Conservation (phyloP, 768 basidiomycete genomes). For the Tylopilus sp. region DNA sequence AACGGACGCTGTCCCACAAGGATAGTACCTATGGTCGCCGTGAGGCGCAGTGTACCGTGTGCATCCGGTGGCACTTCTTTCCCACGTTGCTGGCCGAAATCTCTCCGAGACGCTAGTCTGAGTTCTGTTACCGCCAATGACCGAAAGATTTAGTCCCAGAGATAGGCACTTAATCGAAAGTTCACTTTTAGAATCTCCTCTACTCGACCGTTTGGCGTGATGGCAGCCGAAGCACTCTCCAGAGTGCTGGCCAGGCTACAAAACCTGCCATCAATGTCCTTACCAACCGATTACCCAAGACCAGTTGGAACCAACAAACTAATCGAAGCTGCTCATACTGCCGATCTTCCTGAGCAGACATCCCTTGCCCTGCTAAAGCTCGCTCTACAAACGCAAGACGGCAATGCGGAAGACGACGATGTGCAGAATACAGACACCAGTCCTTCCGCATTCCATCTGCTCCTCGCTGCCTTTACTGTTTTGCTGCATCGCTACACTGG, state of each 20-base stretch:
- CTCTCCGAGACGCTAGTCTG: no score
- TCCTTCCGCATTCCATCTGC: constrained; percentile 86
- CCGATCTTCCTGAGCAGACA: constrained; percentile 70
- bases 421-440: constrained; percentile 35
- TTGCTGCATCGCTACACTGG: constrained; percentile 93
- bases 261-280: constrained; percentile 81
- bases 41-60: no score
- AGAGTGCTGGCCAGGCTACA: constrained; percentile 66
- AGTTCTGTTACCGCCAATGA: no score
- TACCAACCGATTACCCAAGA: constrained; percentile 95
- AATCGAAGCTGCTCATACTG: constrained; percentile 78
- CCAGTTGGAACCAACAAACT: constrained; percentile 68
- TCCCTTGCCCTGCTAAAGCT: constrained; percentile 81
- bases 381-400: constrained; percentile 64
- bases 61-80: no score
- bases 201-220: constrained; percentile 11
- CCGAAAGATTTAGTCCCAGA: no score
- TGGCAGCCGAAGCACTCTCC: constrained; percentile 36
- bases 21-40: no score
- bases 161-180: background rate
- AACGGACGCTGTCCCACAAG: no score
- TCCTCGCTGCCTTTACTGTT: constrained; percentile 89
- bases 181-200: background rate
- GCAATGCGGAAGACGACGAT: constrained; percentile 48
- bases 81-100: no score